These are phyloP conservation scores for Hanseniaspora singularis DNA, from an alignment of 805 yeast genomes.

Conservation along the genomic window DNA sequence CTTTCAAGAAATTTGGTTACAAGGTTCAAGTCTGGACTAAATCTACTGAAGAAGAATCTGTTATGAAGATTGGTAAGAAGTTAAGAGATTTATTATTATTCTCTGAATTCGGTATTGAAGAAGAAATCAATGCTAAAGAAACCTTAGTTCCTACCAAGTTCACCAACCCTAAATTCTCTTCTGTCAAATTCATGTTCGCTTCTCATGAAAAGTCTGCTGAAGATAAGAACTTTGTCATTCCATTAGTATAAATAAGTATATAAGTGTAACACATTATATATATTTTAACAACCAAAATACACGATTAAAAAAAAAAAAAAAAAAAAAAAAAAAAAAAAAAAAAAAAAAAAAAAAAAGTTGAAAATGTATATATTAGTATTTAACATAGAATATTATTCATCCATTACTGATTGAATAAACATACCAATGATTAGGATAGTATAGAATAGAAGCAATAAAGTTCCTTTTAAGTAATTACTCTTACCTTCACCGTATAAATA, in stretches of 20 bases:
- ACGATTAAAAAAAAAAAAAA: neutral
- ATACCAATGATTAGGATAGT: conserved; percentile 69
- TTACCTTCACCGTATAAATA: conserved; percentile 95
- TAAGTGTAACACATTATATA: too few species aligned
- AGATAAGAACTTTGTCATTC: neutral
- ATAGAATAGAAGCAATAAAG: conserved; percentile 70
- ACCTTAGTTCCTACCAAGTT: conserved; percentile 9
- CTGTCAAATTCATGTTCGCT: neutral
- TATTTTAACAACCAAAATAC: too few species aligned
- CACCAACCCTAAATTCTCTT: conserved; percentile 36
- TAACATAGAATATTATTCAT: too few species aligned
- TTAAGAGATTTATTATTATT: conserved; percentile 60
- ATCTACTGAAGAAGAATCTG: conserved; percentile 51
- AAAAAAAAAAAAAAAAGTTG: neutral
- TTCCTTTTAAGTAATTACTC: conserved; percentile 90
- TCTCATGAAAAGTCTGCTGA: neutral
- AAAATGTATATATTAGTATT: neutral
- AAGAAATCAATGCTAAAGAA: conserved; percentile 44
- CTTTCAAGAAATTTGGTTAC: conserved; percentile 68
- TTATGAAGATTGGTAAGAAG: conserved; percentile 68
- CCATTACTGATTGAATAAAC: conserved; percentile 40
- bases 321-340: neutral
- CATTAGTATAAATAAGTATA: neutral
- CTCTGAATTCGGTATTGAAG: conserved; percentile 46
- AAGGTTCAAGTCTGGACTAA: conserved; percentile 91